These are phyloP conservation scores for Allomyces arbusculus DNA, from an alignment of 192 early-diverging fungal genomes.

Conservation along the genomic window DNA sequence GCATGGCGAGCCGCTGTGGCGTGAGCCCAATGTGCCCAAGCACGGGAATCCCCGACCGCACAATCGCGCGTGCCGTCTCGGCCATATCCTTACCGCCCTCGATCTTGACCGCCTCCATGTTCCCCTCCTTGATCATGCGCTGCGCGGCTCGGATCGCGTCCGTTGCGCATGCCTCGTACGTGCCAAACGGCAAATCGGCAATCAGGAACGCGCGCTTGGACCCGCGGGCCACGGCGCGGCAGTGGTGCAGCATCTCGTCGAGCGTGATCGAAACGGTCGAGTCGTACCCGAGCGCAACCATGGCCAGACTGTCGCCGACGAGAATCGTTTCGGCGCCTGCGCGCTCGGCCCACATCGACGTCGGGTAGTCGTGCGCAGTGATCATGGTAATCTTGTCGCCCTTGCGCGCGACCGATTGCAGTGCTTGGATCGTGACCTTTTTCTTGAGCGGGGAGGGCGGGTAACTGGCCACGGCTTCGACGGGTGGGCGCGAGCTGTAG, in stretches of 20 bases:
- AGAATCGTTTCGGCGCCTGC: constrained; percentile 70
- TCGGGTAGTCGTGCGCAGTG: constrained; percentile 95
- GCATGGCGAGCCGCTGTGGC: constrained; percentile 65
- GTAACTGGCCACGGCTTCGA: too few relatives aligned
- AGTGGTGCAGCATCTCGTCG: constrained; percentile 94
- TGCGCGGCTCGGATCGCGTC: constrained; percentile 60
- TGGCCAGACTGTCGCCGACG: constrained; percentile 89
- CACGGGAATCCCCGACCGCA: constrained; percentile 76
- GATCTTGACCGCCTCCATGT: constrained; percentile 85
- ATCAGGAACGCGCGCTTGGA: constrained; percentile 55
- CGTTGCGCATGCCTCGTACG: constrained; percentile 59
- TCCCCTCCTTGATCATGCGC: constrained; percentile 72
- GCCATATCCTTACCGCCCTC: constrained; percentile 81
- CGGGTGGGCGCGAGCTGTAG: too few relatives aligned
- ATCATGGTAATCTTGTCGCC: constrained; percentile 70
- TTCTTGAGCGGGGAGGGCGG: constrained; percentile 10
- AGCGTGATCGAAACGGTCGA: constrained; percentile 69
- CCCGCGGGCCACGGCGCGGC: constrained; percentile 68
- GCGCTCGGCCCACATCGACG: constrained; percentile 58
- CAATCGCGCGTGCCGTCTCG: constrained; percentile 52
- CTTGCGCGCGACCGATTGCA: constrained; percentile 49
- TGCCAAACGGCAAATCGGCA: constrained; percentile 79
- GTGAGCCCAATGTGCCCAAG: constrained; percentile 89
- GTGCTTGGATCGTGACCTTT: constrained; percentile 74
- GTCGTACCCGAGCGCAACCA: constrained; percentile 84